These are phyloP conservation scores for Gossypium australe DNA, from an alignment of 345 rosid species.

Conservation along the genomic window DNA sequence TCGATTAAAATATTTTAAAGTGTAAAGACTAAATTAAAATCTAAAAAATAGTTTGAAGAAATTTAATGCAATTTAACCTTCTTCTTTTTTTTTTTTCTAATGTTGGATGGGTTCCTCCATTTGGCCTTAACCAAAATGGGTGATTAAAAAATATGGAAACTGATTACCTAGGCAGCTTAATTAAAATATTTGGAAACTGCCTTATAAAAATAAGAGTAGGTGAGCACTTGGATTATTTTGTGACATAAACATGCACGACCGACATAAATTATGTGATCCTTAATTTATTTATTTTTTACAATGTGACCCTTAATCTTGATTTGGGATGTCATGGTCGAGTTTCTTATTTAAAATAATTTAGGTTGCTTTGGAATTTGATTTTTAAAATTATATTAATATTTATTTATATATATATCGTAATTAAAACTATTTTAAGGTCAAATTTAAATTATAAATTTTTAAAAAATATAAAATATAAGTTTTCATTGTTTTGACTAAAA, in stretches of 20 bases:
- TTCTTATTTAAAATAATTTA: background rate
- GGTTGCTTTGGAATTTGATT: too few species aligned
- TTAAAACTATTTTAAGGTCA: too few species aligned
- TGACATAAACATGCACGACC: background rate
- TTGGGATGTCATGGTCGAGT: background rate
- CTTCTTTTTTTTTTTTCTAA: too few species aligned
- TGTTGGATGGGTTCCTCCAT: background rate
- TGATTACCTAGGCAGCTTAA: background rate
- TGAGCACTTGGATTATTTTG: background rate
- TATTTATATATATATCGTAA: too few species aligned
- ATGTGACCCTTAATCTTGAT: background rate
- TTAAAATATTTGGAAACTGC: background rate
- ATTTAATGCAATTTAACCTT: too few species aligned
- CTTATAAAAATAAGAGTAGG: background rate
- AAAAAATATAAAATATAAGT: too few species aligned
- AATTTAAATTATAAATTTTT: too few species aligned
- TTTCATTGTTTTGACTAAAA: too few species aligned
- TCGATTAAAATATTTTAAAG: too few species aligned
- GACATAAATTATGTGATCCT: background rate
- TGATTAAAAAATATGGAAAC: background rate
- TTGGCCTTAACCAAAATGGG: background rate
- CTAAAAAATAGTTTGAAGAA: too few species aligned
- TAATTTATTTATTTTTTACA: background rate
- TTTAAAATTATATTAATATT: too few species aligned
- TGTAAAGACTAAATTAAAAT: too few species aligned